These are phyloP conservation scores for Nothophaeocryptopus gaeumannii DNA, from an alignment of 2,329 filamentous ascomycete species.

Conservation along the genomic window DNA sequence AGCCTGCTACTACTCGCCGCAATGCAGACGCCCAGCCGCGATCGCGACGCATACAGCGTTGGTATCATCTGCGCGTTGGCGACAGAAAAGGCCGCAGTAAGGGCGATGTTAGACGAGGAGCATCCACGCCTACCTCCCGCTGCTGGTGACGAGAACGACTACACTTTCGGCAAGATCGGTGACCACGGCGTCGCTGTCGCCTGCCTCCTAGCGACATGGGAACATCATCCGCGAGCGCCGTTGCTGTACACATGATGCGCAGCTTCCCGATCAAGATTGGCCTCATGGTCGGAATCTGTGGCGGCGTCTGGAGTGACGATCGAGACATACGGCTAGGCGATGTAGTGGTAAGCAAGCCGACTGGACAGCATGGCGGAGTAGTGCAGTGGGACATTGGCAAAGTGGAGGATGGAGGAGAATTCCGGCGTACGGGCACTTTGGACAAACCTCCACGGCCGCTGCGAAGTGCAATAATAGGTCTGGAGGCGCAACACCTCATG, in stretches of 20 bases:
- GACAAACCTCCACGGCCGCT: conserved; percentile 9
- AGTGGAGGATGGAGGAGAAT: conserved; percentile 11
- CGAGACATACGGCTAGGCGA: conserved; percentile 29
- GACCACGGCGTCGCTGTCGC: conserved; percentile 29
- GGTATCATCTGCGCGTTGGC: too few relatives aligned
- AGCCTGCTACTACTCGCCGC: too few relatives aligned
- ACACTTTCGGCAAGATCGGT: conserved; percentile 25
- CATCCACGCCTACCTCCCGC: too few relatives aligned
- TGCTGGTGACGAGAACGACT: conserved; percentile 16
- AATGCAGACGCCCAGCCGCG: too few relatives aligned
- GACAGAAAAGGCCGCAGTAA: too few relatives aligned
- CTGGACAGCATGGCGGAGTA: conserved; percentile 21
- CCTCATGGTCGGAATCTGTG: conserved; percentile 26
- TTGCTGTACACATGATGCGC: too few relatives aligned
- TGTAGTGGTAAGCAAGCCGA: conserved; percentile 23
- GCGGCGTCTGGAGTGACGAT: conserved; percentile 19
- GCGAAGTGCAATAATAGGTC: background rate
- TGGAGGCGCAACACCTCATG: background rate
- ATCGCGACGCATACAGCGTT: too few relatives aligned
- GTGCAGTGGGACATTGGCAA: conserved; percentile 29
- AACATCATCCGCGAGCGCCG: too few relatives aligned
- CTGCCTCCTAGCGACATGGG: conserved; percentile 20
- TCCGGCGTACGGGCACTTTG: background rate
- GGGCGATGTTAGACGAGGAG: too few relatives aligned
- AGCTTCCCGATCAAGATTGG: too few relatives aligned